These are phyloP conservation scores for Xylaria arbuscula DNA, from an alignment of 2,329 filamentous ascomycete genomes.

Conservation along the genomic window DNA sequence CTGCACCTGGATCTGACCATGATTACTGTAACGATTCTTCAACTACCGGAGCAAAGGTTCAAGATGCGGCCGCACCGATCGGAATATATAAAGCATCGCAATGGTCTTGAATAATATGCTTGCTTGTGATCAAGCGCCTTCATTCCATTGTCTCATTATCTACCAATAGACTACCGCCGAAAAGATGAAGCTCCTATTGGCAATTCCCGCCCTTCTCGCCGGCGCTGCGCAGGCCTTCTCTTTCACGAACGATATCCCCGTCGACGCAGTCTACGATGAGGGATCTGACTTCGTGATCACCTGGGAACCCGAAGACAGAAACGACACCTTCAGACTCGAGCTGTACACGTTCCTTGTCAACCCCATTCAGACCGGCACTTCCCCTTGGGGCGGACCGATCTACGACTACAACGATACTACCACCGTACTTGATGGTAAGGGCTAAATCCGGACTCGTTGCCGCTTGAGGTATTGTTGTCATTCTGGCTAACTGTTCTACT, in stretches of 20 bases:
- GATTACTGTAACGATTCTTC: slow-evolving; percentile 22
- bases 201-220: slow-evolving; percentile 22
- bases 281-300: slow-evolving; percentile 24
- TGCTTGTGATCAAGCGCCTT: background rate
- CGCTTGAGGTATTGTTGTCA: background rate
- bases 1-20: slow-evolving; percentile 18
- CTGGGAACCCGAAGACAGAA: slow-evolving; percentile 18
- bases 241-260: slow-evolving; percentile 29
- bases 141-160: background rate
- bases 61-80: background rate
- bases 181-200: slow-evolving; percentile 23
- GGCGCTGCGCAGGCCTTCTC: slow-evolving; percentile 25
- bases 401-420: slow-evolving; percentile 30
- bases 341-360: slow-evolving; percentile 22
- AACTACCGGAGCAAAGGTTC: background rate
- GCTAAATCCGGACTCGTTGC: background rate
- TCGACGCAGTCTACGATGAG: slow-evolving; percentile 24
- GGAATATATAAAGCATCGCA: slow-evolving; percentile 21
- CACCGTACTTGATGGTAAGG: slow-evolving; percentile 27
- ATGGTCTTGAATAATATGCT: slow-evolving; percentile 1
- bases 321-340: slow-evolving; percentile 29
- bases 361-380: slow-evolving; percentile 20
- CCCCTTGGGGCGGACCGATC: slow-evolving; percentile 8
- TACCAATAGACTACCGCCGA: background rate
- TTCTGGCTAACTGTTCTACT: slow-evolving; percentile 7